Evolutionary conservation across 1,139 yeast genomes (phyloP), one percentile per base, ranked within the genome.

Genomic region (Hanseniaspora uvarum): DNA sequence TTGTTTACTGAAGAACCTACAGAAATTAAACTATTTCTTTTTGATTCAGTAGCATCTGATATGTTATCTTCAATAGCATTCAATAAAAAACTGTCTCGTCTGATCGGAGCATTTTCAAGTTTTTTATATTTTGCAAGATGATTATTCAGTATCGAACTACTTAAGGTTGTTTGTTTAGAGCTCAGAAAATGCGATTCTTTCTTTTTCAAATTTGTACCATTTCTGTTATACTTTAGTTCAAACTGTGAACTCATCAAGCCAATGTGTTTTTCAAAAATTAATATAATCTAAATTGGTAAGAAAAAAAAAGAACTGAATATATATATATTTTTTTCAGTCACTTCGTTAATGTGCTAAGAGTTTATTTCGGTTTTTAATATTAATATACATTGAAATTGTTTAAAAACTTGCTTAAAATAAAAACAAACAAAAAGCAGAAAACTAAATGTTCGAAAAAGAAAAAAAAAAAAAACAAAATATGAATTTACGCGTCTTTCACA

Each of bases 1-100:
- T 21, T 34, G 18, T 40, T 34, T 12, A 18, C 24, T 5, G 40
- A 49, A 24, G 53, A 49, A 23, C 41, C 34, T 7, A 33, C 38
- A 4, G 53, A 49, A 19, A 49, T 40, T 19, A 49, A 49, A 49
- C 53, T 49, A 21, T 49, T 49, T 49, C 53, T 41, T 34, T 49
- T 49, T 7, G 53, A 49, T 7, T 33, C 34, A 6, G 36, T n/a
- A 8, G 23, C 41, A 16, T 49, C 53, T 1, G 53, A 49, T 12
- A 49, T 49, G 31, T 49, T 41, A 28, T 49, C 53, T 23, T 49
- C 53, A 34, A 49, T 41, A 24, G 37, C 19, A 23, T 49, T 49
- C 31, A 49, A 41, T 8, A 49, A 14, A 18, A 49, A 41, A 16
- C 53, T 49, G 23, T 40, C 41, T 16, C 53, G 37, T 10, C 33